phyloP scores from a whole-genome alignment of 1,139 yeast species.

The Kodamaea sp. region DNA sequence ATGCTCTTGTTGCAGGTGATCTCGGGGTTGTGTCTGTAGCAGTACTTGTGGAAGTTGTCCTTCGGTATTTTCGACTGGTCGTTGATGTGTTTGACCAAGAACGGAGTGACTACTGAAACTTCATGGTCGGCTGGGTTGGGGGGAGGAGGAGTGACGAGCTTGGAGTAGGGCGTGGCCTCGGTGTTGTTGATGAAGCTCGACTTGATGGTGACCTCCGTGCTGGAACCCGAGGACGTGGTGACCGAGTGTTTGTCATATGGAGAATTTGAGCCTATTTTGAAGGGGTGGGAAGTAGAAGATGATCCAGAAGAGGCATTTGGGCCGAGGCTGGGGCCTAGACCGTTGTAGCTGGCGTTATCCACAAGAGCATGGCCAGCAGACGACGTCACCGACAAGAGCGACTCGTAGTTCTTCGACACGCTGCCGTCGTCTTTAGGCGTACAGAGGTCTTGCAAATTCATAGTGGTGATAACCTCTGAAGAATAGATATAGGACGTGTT shows the following conservation, averaged over 20 bases:
- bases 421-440: constrained; percentile 11
- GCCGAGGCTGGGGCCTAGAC: not conserved
- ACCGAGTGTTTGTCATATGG: constrained; percentile 3
- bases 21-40: constrained; percentile 93
- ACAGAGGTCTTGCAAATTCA: constrained; percentile 17
- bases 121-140: constrained; percentile 11
- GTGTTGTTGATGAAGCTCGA: constrained; percentile 8
- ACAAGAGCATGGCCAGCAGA: not conserved
- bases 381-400: constrained; percentile 9
- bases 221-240: constrained; percentile 6
- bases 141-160: constrained; percentile 6
- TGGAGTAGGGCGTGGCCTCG: constrained; percentile 3
- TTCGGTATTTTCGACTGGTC: constrained; percentile 45
- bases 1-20: constrained; percentile 68
- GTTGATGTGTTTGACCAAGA: constrained; percentile 44
- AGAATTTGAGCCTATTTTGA: not conserved
- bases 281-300: not conserved
- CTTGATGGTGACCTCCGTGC: constrained; percentile 1
- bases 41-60: constrained; percentile 63
- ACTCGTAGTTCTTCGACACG: constrained; percentile 11
- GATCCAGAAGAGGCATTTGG: not conserved
- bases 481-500: no score
- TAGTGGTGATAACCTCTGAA: no score
- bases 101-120: constrained; percentile 47
- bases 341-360: not conserved